Evolutionary conservation across 148 eudicot species (phyloP).

Genomic region (Amaranthus palmeri): DNA sequence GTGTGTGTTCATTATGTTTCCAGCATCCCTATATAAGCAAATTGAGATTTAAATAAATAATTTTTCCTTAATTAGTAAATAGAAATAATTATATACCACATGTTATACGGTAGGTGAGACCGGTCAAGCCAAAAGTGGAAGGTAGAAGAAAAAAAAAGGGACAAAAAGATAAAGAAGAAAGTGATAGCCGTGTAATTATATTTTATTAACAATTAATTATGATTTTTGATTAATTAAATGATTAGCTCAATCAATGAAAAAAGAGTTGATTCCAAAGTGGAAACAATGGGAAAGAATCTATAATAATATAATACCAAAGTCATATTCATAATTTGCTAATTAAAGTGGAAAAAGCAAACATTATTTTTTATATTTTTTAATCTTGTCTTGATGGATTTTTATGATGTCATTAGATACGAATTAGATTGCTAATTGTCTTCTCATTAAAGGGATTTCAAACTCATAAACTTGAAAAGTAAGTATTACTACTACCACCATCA

Average conservation of each 20-base stretch:
- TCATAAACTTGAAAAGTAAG: not conserved
- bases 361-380: too few relatives aligned
- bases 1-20: not conserved
- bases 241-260: not conserved
- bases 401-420: slow-evolving; percentile 25
- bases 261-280: slow-evolving; percentile 20
- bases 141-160: not conserved
- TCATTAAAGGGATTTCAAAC: not conserved
- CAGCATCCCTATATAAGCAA: too few relatives aligned
- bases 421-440: slow-evolving; percentile 13
- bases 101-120: not conserved
- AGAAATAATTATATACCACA: not conserved
- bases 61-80: not conserved
- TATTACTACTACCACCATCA: not conserved
- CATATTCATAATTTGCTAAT: not conserved
- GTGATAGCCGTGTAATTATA: slow-evolving; percentile 14
- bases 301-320: not conserved
- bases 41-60: too few relatives aligned
- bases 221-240: slow-evolving; percentile 2
- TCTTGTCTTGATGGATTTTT: slow-evolving; percentile 10
- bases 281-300: slow-evolving; percentile 17
- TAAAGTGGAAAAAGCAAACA: not conserved
- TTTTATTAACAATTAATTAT: slow-evolving; percentile 10
- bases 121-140: slow-evolving; percentile 7
- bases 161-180: slow-evolving; percentile 8